Evolutionary conservation across 78 protist species (phyloP), one percentile per base, ranked within the genome.

Genomic region (Monocercomonoides exilis): DNA sequence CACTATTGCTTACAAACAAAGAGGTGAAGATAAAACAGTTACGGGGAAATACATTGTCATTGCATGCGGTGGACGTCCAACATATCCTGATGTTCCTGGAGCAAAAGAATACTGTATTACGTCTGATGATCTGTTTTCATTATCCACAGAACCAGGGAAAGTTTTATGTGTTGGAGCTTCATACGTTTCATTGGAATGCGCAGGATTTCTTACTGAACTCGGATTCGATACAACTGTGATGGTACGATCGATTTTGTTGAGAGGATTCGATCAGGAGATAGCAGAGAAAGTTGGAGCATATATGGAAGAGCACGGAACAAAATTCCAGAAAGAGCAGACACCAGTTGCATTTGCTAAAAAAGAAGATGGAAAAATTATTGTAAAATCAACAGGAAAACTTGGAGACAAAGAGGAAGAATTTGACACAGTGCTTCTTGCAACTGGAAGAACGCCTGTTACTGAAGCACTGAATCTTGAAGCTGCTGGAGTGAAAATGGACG

Each of bases 101-200:
- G 98, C 89, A 2, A 0, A 2, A 33, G 97, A 96, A 90, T 46
- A 38, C 85, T 46, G 87, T 85, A 96, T 96, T 84, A 90, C 95
- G 32, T 85, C 92, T 21, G 98, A 96, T 88, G 98, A 96, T 82
- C 0, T 96, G 77, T 96, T 96, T 90, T 85, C 93, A 32, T 42
- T 92, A 77, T 29, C 42, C n/a, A 0, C 45, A 0, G 3, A 81
- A 43, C 98, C 98, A 2, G 97, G 97, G 34, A 93, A 92, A 79
- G 95, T 96, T 38, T 86, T 95, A 11, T 70, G 44, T 43, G 91
- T 96, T 0, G 98, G 98, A 33, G 98, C 97, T 1, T 88, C 93
- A 42, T 95, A 96, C 91, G 85, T 96, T 34, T 90, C 98, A 1
- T 89, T 96, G 29, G 98, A 96, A 77, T 93, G 96, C 77, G 98